Evolutionary conservation across 176 grass and related monocot genomes (phyloP).

Genomic region (Cymbopogon citratus): DNA sequence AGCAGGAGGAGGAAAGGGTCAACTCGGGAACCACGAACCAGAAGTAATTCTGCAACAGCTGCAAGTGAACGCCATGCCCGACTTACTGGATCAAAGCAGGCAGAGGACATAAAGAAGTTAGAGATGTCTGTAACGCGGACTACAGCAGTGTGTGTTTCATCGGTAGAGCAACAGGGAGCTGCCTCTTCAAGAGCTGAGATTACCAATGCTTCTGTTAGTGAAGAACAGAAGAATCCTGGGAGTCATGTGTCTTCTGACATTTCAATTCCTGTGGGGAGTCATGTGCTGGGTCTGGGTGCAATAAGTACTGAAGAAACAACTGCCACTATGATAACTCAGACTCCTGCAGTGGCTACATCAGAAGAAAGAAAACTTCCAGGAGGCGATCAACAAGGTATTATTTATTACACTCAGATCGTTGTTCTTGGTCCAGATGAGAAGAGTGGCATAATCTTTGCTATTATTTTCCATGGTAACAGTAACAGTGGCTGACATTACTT

Average conservation of each 20-base stretch:
- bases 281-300: background rate
- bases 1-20: conserved; percentile 55
- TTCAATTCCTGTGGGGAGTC: background rate
- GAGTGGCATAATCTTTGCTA: background rate
- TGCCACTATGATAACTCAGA: conserved; percentile 2
- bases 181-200: conserved; percentile 14
- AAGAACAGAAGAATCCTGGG: conserved; percentile 25
- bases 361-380: conserved; percentile 17
- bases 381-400: conserved; percentile 27
- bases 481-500: background rate
- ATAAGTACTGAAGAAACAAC: background rate
- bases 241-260: conserved; percentile 8
- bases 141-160: conserved; percentile 6
- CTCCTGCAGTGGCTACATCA: conserved; percentile 3
- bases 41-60: conserved; percentile 55
- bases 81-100: conserved; percentile 47
- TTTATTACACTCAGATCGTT: background rate
- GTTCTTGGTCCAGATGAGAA: conserved; percentile 10
- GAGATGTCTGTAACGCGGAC: conserved; percentile 23
- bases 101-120: conserved; percentile 32
- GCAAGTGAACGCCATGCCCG: conserved; percentile 50
- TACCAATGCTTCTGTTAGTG: conserved; percentile 9
- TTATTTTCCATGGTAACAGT: background rate
- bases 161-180: conserved; percentile 32
- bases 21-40: conserved; percentile 37